These are phyloP conservation scores for Cutaneotrichosporon mucoides DNA, from an alignment of 1,284 basidiomycete species.

Conservation along the genomic window DNA sequence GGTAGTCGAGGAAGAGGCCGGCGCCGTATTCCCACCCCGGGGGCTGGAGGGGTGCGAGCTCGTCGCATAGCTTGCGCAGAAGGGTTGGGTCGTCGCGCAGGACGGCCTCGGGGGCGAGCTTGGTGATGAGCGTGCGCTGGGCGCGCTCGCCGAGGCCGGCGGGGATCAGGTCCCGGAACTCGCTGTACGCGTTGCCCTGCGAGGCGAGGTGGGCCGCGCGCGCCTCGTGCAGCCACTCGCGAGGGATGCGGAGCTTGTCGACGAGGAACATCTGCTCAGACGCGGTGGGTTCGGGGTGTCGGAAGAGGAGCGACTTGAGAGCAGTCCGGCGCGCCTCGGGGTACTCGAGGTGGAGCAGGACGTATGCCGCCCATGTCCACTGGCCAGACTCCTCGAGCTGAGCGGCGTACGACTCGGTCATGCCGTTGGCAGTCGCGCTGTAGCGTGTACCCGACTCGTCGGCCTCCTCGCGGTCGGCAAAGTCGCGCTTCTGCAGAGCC, in stretches of 20 bases:
- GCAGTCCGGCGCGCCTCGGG: slow-evolving; percentile 69
- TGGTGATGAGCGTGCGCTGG: slow-evolving; percentile 71
- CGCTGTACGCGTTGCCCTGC: slow-evolving; percentile 62
- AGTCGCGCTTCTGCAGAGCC: slow-evolving; percentile 76
- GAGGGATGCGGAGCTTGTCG: slow-evolving; percentile 72
- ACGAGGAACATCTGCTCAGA: slow-evolving; percentile 71
- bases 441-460: slow-evolving; percentile 57
- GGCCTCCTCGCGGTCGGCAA: slow-evolving; percentile 65
- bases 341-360: slow-evolving; percentile 82
- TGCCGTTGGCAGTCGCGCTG: slow-evolving; percentile 73
- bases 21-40: slow-evolving; percentile 73
- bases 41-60: slow-evolving; percentile 62
- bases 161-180: slow-evolving; percentile 71
- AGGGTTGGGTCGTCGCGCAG: slow-evolving; percentile 72
- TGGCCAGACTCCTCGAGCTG: slow-evolving; percentile 78
- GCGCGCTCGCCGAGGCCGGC: slow-evolving; percentile 69
- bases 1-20: slow-evolving; percentile 49
- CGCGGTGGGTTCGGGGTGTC: slow-evolving; percentile 65
- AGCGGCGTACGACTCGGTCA: slow-evolving; percentile 78
- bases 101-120: slow-evolving; percentile 87
- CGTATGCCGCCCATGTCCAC: slow-evolving; percentile 82
- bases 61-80: slow-evolving; percentile 67
- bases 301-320: slow-evolving; percentile 72
- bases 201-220: slow-evolving; percentile 31
- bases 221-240: slow-evolving; percentile 77